Evolutionary conservation across 2,329 filamentous ascomycete species (phyloP).

Genomic region (Cadophora malorum): DNA sequence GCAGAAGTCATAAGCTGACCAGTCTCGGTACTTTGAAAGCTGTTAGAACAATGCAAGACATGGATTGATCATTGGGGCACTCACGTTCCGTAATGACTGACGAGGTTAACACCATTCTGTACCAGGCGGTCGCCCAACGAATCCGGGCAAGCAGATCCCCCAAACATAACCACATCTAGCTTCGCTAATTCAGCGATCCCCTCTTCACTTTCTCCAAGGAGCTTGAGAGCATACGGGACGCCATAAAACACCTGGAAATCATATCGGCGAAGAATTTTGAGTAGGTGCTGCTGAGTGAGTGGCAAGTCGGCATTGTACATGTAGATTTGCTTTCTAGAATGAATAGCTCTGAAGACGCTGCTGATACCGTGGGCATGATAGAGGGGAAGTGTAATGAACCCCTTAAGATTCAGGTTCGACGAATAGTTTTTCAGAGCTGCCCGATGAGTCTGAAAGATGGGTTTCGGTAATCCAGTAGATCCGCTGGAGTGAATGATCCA

Average conservation of each 20-base stretch:
- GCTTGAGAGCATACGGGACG: slow-evolving; percentile 68
- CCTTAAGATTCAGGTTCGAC: slow-evolving; percentile 50
- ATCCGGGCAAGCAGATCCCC: slow-evolving; percentile 64
- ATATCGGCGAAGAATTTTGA: slow-evolving; percentile 50
- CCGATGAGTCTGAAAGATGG: slow-evolving; percentile 63
- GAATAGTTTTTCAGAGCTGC: slow-evolving; percentile 48
- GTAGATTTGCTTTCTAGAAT: slow-evolving; percentile 55
- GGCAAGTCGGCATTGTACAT: slow-evolving; percentile 62
- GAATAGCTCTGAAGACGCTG: slow-evolving; percentile 59
- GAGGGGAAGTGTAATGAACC: slow-evolving; percentile 61
- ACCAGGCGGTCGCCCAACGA: slow-evolving; percentile 61
- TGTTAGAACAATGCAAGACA: slow-evolving; percentile 34
- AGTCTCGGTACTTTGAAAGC: slow-evolving; percentile 58
- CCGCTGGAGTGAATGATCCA: slow-evolving; percentile 49
- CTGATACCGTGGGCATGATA: slow-evolving; percentile 65
- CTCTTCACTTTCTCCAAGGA: slow-evolving; percentile 62
- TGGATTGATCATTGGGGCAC: slow-evolving; percentile 23
- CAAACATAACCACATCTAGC: slow-evolving; percentile 61
- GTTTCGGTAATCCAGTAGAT: slow-evolving; percentile 66
- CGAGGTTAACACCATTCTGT: slow-evolving; percentile 58
- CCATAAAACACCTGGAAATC: slow-evolving; percentile 61
- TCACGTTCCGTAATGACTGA: slow-evolving; percentile 61
- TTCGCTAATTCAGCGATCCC: slow-evolving; percentile 56
- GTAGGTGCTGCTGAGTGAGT: slow-evolving; percentile 56
- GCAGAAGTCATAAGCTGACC: slow-evolving; percentile 67